Evolutionary conservation across 176 grass and related monocot genomes (phyloP).

Genomic region (Saccharum spontaneum): DNA sequence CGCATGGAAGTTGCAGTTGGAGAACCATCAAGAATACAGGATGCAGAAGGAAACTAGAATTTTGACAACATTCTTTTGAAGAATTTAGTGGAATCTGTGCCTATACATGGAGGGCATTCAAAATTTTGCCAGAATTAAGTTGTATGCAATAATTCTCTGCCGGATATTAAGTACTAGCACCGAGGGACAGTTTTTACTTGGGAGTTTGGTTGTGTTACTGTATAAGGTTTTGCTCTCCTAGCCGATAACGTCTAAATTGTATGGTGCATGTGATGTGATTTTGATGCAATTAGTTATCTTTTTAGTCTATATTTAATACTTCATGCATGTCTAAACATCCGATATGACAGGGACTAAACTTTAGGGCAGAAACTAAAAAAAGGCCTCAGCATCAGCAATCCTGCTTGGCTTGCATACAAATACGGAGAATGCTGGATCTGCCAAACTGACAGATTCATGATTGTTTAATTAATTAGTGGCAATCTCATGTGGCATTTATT

Average conservation of each 20-base stretch:
- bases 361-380: too few relatives aligned
- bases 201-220: not conserved
- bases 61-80: not conserved
- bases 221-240: not conserved
- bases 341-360: too few relatives aligned
- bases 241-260: not conserved
- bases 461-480: not conserved
- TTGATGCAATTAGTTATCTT: not conserved
- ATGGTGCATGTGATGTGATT: not conserved
- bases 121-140: not conserved
- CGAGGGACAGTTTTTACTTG: not conserved
- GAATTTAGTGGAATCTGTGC: not conserved
- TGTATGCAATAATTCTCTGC: conserved; percentile 9
- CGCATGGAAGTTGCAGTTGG: conserved; percentile 86
- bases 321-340: too few relatives aligned
- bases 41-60: conserved; percentile 32
- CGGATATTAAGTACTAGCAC: not conserved
- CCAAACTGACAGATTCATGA: not conserved
- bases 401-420: not conserved
- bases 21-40: conserved; percentile 64
- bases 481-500: not conserved
- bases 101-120: not conserved
- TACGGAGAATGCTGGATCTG: not conserved
- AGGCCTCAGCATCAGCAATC: not conserved
- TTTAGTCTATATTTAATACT: too few relatives aligned